Evolutionary conservation across 805 yeast genomes (phyloP), one percentile per base, ranked within the genome.

Genomic region (Saccharomyces eubayanus): DNA sequence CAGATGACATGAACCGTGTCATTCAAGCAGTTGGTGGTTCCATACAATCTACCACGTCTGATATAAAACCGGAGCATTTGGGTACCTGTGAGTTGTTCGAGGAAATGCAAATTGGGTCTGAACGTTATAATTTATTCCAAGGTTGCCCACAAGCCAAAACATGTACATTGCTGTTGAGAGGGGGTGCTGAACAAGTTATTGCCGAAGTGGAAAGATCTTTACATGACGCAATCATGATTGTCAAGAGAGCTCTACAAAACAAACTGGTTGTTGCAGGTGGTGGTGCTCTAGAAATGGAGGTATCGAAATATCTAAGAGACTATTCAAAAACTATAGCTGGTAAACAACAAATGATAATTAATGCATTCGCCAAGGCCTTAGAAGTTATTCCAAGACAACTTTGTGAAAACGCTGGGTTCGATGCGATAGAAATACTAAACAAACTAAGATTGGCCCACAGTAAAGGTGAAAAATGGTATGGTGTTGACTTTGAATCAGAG

Each of bases 391-490:
- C 99, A 61, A 85, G 98, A 70, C 98, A 94, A 69, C 78, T 94
- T 59, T 92, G 98, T 76, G 99, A 94, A 68, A 94, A 94, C 70
- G 99, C 97, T n/a, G 99, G 99, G 5, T 84, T 94, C 61, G 99
- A 94, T 69, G 95, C 96, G 21, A 89, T 96, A n/a, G 98, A 94
- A 69, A 74, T 94, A 56, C 81, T 94, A 62, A 94, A 94, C 71
- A 82, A 86, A 66, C 77, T 94, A 66, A 83, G 99, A 73, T 87
- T 94, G 80, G 85, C 89, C 20, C 99, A 94, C 66, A 94, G 96
- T 52, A 87, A 87, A 69, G 97, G 96, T 57, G 96, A 92, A 64
- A 77, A 73, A 47, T 89, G 96, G 94, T 84, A 77, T 58, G 99
- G 99, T 60, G 83, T 94, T 56, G 97, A 94, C 73, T 94, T 94